Percentiles rank a stretch among this genome's conserved stretches.
phyloP scores from a whole-genome alignment of 768 basidiomycete genomes.

The Kwoniella heveanensis region DNA sequence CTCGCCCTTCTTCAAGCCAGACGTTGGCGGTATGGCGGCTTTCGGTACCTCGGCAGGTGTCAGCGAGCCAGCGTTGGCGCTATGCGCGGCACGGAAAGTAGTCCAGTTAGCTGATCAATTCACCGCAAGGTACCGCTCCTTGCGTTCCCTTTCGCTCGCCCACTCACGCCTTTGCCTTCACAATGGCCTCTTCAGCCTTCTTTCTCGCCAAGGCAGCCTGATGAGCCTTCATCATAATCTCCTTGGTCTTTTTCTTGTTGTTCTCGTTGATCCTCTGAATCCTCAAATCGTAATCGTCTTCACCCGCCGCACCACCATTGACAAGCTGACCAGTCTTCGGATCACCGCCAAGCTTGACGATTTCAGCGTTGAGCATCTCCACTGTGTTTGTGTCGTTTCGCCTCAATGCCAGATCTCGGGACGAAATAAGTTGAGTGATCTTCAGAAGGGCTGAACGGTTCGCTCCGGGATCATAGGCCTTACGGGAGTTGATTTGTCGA shows the following conservation, averaged over 20 bases:
- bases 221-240: conserved; percentile 57
- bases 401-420: conserved; percentile 71
- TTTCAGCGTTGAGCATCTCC: conserved; percentile 64
- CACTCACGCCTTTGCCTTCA: conserved; percentile 63
- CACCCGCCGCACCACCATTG: conserved; percentile 33
- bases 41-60: conserved; percentile 30
- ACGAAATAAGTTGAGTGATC: conserved; percentile 62
- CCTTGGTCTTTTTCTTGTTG: conserved; percentile 80
- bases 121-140: too few species aligned
- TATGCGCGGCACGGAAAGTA: neutral
- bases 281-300: conserved; percentile 58
- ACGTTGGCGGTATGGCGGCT: conserved; percentile 26
- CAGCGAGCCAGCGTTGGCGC: conserved; percentile 14
- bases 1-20: conserved; percentile 39
- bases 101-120: neutral
- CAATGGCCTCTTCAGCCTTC: conserved; percentile 71
- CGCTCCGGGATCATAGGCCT: conserved; percentile 30
- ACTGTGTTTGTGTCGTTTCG: conserved; percentile 72
- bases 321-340: conserved; percentile 40
- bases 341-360: conserved; percentile 62
- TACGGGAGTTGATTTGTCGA: conserved; percentile 67
- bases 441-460: conserved; percentile 43
- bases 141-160: too few species aligned
- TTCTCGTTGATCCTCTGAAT: conserved; percentile 84
- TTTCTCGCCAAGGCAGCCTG: conserved; percentile 62